Evolutionary conservation across 1,139 yeast species (phyloP), one percentile per base, ranked within the genome.

Genomic region (Taphrina flavorubra): DNA sequence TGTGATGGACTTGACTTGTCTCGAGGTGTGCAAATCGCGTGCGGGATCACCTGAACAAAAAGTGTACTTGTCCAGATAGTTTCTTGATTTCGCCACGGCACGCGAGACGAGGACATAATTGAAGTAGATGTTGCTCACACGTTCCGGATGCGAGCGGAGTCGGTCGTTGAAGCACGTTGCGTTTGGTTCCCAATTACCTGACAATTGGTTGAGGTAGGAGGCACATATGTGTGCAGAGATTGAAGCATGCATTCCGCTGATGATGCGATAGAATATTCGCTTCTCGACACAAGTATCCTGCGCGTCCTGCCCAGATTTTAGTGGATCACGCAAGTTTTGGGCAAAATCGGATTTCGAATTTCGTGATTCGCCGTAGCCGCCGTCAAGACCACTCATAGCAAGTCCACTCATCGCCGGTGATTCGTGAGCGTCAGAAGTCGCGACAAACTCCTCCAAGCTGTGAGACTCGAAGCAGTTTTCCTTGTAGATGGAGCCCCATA

Each of bases 171-270:
- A 95, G 60, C 90, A 83, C 61, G 86, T 86, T 71, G 90, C 81
- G 76, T 92, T 88, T 18, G 97, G 97, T 58, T 86, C 89, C 86
- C 96, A 92, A 68, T 85, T 85, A 47, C 91, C 94, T 0, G 90
- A 85, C 49, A 83, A 84, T 55, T 89, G 84, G 76, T 90, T 84
- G 75, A 90, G 83, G 78, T 86, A 91, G 75, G 94, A 97, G 76
- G 89, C 90, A 37, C 97, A 87, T 71, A 95, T 82, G 78, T 95
- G 99, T 1, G 96, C 92, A 10, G 96, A 95, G 72, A 95, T 92
- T 5, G 97, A 90, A 1, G 97, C 92, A 77, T 95, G 99, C 89
- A 95, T 85, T 1, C 99, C 99, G 59, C 96, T 88, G 20, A 95
- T 83, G 69, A 95, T 80, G 73, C 96, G 84, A 79, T 89, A 92